These are phyloP conservation scores for Penicillium sp. DNA, from an alignment of 2,329 filamentous ascomycete species.

Conservation along the genomic window DNA sequence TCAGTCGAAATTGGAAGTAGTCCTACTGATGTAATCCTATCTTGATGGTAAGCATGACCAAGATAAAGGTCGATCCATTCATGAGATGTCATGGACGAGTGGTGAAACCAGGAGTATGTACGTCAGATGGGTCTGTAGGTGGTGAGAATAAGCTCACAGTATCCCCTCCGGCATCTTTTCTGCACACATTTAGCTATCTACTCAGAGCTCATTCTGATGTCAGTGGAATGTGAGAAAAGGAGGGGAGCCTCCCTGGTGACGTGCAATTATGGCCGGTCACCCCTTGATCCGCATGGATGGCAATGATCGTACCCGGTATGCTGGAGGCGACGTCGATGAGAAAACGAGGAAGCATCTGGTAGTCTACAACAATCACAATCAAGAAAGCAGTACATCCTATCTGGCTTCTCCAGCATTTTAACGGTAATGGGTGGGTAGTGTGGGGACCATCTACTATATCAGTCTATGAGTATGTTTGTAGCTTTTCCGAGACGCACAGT, in stretches of 20 bases:
- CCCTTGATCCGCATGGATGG: slow-evolving; percentile 9
- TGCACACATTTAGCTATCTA: not conserved
- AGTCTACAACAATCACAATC: not conserved
- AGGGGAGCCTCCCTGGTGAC: slow-evolving; percentile 4
- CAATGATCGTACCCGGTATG: not conserved
- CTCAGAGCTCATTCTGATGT: slow-evolving; percentile 8
- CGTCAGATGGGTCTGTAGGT: not conserved
- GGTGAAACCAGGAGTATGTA: not conserved
- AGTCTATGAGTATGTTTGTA: not conserved
- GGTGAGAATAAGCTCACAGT: not conserved
- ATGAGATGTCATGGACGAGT: not conserved
- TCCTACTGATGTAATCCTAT: not conserved
- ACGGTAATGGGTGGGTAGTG: not conserved
- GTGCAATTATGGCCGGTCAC: not conserved
- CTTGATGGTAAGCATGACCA: not conserved
- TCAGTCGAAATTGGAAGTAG: too few species aligned
- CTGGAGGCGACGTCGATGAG: too few species aligned
- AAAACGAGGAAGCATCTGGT: not conserved
- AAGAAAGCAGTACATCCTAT: not conserved
- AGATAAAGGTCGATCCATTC: not conserved
- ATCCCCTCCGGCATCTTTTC: not conserved
- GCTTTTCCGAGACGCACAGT: not conserved
- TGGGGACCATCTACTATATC: not conserved
- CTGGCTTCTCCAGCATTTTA: not conserved
- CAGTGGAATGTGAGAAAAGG: slow-evolving; percentile 14